Evolutionary conservation across 371 early-diverging fungal species (phyloP).

Genomic region (Mucor indicus): DNA sequence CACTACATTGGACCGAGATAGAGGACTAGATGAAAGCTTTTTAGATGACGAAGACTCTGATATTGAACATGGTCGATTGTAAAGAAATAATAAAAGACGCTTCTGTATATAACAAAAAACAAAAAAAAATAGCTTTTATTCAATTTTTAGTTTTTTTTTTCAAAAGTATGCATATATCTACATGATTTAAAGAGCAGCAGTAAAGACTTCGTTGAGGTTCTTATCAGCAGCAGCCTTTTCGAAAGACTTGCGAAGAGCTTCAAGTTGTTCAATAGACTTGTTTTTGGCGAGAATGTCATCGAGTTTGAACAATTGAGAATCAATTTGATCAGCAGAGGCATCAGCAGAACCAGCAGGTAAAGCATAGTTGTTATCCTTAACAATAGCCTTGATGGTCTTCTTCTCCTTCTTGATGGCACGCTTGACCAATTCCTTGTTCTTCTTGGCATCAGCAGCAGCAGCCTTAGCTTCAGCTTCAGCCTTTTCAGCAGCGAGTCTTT

Average conservation of each 20-base stretch:
- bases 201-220: slow-evolving; percentile 52
- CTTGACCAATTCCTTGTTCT: slow-evolving; percentile 72
- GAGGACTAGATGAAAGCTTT: slow-evolving; percentile 39
- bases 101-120: not conserved
- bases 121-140: too few relatives aligned
- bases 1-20: slow-evolving; percentile 30
- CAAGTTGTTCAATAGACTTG: slow-evolving; percentile 56
- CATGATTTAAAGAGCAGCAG: slow-evolving; percentile 31
- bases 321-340: slow-evolving; percentile 57
- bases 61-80: slow-evolving; percentile 25
- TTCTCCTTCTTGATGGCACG: slow-evolving; percentile 87
- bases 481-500: slow-evolving; percentile 44
- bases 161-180: not conserved
- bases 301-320: slow-evolving; percentile 61
- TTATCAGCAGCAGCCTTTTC: slow-evolving; percentile 57
- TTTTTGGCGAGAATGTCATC: slow-evolving; percentile 72
- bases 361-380: slow-evolving; percentile 82
- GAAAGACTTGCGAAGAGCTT: slow-evolving; percentile 52
- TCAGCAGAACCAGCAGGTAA: slow-evolving; percentile 51
- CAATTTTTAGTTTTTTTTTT: too few relatives aligned
- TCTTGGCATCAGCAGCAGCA: slow-evolving; percentile 63
- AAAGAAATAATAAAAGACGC: not conserved
- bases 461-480: slow-evolving; percentile 67
- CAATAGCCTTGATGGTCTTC: slow-evolving; percentile 81
- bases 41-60: slow-evolving; percentile 40